phyloP scores from a whole-genome alignment of 2,329 filamentous ascomycete species.

The Sclerotinia trifoliorum region DNA sequence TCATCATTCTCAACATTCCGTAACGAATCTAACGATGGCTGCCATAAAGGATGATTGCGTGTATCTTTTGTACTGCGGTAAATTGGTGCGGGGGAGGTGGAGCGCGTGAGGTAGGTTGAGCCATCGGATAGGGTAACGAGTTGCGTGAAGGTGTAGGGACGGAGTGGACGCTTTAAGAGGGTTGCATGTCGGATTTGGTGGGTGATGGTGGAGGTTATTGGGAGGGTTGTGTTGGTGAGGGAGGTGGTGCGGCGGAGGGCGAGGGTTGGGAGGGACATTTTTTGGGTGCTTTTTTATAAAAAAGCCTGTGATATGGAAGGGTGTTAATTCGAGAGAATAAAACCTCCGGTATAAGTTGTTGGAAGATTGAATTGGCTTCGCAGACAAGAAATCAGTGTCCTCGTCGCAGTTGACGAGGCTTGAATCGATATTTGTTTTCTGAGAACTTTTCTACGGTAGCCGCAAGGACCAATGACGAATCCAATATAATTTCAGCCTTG shows the following conservation, averaged over 20 bases:
- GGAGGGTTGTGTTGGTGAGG: not conserved
- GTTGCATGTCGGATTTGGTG: conserved; percentile 66
- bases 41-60: conserved; percentile 87
- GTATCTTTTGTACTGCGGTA: conserved; percentile 72
- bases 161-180: conserved; percentile 80
- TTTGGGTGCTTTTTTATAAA: conserved; percentile 18
- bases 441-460: conserved; percentile 19
- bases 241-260: conserved; percentile 30
- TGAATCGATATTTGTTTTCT: conserved; percentile 12
- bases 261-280: conserved; percentile 28
- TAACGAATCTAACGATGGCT: conserved; percentile 77
- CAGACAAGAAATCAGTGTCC: not conserved
- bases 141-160: conserved; percentile 97
- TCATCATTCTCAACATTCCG: conserved; percentile 92
- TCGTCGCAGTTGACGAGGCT: conserved; percentile 14
- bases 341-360: not conserved
- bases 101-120: conserved; percentile 76
- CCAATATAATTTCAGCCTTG: conserved; percentile 15
- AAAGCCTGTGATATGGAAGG: conserved; percentile 12
- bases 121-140: conserved; percentile 89
- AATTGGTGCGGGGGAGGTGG: conserved; percentile 66
- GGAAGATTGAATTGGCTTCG: conserved; percentile 26
- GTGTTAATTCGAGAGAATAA: conserved; percentile 1
- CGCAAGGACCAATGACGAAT: not conserved
- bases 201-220: not conserved